phyloP scores from a whole-genome alignment of 1,139 yeast species.

The Dujonia santamariae region DNA sequence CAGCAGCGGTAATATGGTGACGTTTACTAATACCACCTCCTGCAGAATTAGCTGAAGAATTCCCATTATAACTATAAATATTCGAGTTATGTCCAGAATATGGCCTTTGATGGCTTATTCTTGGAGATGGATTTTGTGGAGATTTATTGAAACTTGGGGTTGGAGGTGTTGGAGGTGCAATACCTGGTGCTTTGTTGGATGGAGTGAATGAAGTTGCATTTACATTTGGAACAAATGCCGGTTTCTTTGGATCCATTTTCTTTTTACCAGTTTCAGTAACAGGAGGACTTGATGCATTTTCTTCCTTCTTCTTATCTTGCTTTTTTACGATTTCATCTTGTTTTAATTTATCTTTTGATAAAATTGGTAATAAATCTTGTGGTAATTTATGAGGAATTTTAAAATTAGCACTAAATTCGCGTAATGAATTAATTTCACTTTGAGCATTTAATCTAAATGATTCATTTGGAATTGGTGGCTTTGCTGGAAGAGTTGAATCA shows the following conservation, averaged over 20 bases:
- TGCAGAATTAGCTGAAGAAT: slow-evolving; percentile 11
- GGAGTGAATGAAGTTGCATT: slow-evolving; percentile 74
- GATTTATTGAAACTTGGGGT: slow-evolving; percentile 22
- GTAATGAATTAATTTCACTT: slow-evolving; percentile 74
- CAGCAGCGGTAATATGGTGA: slow-evolving; percentile 42
- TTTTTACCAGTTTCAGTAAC: slow-evolving; percentile 18
- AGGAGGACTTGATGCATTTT: slow-evolving; percentile 7
- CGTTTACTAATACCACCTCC: slow-evolving; percentile 25
- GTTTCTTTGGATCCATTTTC: slow-evolving; percentile 54
- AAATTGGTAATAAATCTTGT: slow-evolving; percentile 69
- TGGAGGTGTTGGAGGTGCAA: slow-evolving; percentile 31
- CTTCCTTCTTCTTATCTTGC: slow-evolving; percentile 19
- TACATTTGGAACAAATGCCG: slow-evolving; percentile 68
- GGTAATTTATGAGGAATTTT: slow-evolving; percentile 77
- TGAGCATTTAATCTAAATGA: slow-evolving; percentile 52
- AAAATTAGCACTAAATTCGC: slow-evolving; percentile 79
- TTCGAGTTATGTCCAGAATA: slow-evolving; percentile 19
- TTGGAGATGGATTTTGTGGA: slow-evolving; percentile 34
- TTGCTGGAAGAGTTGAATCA: slow-evolving; percentile 33
- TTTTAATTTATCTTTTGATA: slow-evolving; percentile 63
- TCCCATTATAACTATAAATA: background rate
- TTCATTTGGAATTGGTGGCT: slow-evolving; percentile 34
- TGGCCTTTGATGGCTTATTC: slow-evolving; percentile 32
- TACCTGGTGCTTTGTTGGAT: slow-evolving; percentile 23
- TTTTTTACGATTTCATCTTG: slow-evolving; percentile 57